Conservation (phyloP, 148 eudicot species). For the Fagopyrum homotropicum region DNA sequence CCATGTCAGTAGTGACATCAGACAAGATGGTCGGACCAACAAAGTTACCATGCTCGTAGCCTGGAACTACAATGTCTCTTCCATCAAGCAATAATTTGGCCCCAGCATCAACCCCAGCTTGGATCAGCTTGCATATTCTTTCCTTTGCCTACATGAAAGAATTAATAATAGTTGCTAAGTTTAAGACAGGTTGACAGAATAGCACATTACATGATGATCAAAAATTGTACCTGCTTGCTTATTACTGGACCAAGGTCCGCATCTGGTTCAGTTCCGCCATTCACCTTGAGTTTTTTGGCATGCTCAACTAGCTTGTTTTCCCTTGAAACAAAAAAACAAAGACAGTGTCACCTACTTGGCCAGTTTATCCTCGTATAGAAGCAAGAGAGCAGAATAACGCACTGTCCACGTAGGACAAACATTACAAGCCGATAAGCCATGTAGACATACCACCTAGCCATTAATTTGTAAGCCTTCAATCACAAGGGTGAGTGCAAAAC, state of each 20-base stretch:
- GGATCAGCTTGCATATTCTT: conserved; percentile 66
- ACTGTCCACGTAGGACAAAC: background rate
- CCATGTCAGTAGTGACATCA: conserved; percentile 85
- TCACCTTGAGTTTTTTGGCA: conserved; percentile 85
- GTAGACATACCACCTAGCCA: background rate
- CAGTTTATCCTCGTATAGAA: background rate
- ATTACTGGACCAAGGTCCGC: conserved; percentile 99
- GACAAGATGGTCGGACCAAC: conserved; percentile 88
- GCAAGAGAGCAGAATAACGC: conserved; percentile 2
- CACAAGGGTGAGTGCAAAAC: background rate
- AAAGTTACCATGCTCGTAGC: conserved; percentile 91
- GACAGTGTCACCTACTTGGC: background rate
- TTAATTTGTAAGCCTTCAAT: background rate
- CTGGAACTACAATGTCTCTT: conserved; percentile 77
- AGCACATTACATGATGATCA: background rate
- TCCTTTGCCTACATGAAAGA: conserved; percentile 66
- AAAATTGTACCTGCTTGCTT: conserved; percentile 63
- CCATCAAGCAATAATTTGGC: conserved; percentile 85
- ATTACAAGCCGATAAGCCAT: background rate
- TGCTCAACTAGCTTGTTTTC: conserved; percentile 77
- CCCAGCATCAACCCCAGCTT: conserved; percentile 85
- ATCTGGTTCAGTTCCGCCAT: conserved; percentile 78
- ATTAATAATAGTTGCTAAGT: background rate
- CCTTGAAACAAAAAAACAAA: conserved; percentile 32
- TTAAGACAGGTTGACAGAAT: background rate